A percentile compares a stretch with the other conserved stretches of the same genome.
Conservation (phyloP, 345 rosid species). For the Bruguiera gymnorhiza region DNA sequence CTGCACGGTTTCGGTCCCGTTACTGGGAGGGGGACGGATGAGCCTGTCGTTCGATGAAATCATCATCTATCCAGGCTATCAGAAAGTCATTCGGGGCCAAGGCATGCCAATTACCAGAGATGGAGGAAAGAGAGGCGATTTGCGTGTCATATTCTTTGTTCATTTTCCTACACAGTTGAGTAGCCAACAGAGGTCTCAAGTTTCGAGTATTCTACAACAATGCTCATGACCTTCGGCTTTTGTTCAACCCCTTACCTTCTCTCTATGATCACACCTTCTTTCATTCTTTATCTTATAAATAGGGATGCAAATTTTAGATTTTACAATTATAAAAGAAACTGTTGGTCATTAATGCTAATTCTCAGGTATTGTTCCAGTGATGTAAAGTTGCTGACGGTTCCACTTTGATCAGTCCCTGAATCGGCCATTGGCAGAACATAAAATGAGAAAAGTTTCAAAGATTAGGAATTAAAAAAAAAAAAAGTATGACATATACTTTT, state of each 20-base stretch:
- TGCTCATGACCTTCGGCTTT: conserved; percentile 29
- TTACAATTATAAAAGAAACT: no score
- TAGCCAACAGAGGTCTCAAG: conserved; percentile 48
- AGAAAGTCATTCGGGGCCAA: conserved; percentile 60
- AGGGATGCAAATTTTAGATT: no score
- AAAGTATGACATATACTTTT: no score
- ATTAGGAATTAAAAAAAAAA: no score
- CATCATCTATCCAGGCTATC: conserved; percentile 61
- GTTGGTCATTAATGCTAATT: no score
- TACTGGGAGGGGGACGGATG: conserved; percentile 60
- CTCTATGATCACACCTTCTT: background rate
- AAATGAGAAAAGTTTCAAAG: no score
- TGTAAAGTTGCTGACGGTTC: no score
- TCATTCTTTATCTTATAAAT: no score
- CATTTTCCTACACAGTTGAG: conserved; percentile 57
- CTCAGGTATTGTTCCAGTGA: no score
- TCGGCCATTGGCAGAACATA: no score
- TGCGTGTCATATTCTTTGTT: conserved; percentile 50
- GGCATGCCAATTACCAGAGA: conserved; percentile 64
- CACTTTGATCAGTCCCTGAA: no score
- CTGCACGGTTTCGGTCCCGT: conserved; percentile 61
- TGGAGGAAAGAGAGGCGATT: conserved; percentile 56
- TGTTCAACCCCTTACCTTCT: background rate
- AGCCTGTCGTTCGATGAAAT: conserved; percentile 45
- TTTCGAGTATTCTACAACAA: conserved; percentile 45